Evolutionary conservation across 73 alveolate species (phyloP).

Genomic region (Tetrahymena thermophila): DNA sequence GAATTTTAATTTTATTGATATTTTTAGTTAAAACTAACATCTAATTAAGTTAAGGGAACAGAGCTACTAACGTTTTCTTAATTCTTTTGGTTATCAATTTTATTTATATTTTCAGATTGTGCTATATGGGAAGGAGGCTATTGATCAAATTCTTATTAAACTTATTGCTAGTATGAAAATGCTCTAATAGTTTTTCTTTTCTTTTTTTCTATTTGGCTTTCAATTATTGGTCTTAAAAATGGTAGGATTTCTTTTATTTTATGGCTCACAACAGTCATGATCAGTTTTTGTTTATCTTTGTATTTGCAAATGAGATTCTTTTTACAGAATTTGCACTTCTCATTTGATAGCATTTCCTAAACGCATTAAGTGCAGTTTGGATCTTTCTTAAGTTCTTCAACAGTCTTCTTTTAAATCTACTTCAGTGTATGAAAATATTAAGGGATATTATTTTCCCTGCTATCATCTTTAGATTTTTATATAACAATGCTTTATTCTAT

Average conservation of each 20-base stretch:
- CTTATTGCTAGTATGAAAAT: not conserved
- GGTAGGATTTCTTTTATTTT: not conserved
- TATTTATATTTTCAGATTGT: not conserved
- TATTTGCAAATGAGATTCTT: not conserved
- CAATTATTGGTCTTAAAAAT: not conserved
- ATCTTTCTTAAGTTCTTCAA: not conserved
- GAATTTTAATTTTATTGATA: not conserved
- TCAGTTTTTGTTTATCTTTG: not conserved
- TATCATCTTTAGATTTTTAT: not conserved
- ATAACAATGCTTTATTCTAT: not conserved
- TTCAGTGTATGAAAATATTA: not conserved
- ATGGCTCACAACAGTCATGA: not conserved
- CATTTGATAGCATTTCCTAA: not conserved
- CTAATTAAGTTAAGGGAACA: not conserved
- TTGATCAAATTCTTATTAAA: not conserved
- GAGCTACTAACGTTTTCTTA: not conserved
- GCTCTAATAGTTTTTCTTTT: not conserved
- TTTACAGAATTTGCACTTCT: not conserved
- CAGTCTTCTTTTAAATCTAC: not conserved
- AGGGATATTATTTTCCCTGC: not conserved
- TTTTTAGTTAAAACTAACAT: not conserved
- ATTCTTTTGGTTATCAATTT: not conserved
- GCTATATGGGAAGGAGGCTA: not conserved
- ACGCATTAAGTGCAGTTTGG: not conserved
- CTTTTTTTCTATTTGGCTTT: not conserved